phyloP scores from a whole-genome alignment of 192 early-diverging fungal species.

The Coemansia sp. region DNA sequence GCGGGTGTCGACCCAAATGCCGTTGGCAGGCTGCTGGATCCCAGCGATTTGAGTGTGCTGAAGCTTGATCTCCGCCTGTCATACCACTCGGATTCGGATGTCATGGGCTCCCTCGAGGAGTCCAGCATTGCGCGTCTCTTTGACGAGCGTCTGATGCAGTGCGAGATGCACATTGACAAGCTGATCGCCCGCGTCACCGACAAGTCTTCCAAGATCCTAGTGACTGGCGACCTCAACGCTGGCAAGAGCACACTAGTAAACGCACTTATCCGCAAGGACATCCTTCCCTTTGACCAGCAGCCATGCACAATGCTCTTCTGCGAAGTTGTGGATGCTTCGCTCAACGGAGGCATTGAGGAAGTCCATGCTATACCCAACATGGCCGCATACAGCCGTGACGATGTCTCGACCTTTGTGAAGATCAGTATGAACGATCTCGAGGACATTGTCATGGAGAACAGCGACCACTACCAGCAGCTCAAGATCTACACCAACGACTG shows the following conservation, averaged over 20 bases:
- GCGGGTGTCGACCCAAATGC: slow-evolving; percentile 16
- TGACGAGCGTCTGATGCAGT: slow-evolving; percentile 68
- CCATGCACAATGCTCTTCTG: slow-evolving; percentile 96
- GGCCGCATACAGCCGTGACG: slow-evolving; percentile 64
- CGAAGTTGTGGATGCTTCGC: slow-evolving; percentile 90
- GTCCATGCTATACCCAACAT: slow-evolving; percentile 85
- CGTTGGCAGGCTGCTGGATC: slow-evolving; percentile 17
- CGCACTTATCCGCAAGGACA: slow-evolving; percentile 83
- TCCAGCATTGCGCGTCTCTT: slow-evolving; percentile 71
- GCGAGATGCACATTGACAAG: slow-evolving; percentile 75
- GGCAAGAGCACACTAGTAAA: slow-evolving; percentile 99
- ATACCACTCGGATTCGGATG: slow-evolving; percentile 61
- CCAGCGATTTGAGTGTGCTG: slow-evolving; percentile 57
- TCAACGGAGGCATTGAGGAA: slow-evolving; percentile 87
- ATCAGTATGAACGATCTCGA: slow-evolving; percentile 75
- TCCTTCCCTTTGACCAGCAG: slow-evolving; percentile 96
- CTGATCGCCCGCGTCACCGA: slow-evolving; percentile 85
- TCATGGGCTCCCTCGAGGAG: slow-evolving; percentile 66
- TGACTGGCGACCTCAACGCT: slow-evolving; percentile 97
- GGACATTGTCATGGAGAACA: slow-evolving; percentile 80
- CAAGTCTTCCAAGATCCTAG: slow-evolving; percentile 88
- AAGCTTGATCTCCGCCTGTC: slow-evolving; percentile 69
- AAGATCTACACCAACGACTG: slow-evolving; percentile 80
- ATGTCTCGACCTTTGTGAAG: slow-evolving; percentile 69
- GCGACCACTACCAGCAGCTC: slow-evolving; percentile 78